Evolutionary conservation across 75 land plant genomes (phyloP), one percentile per base, ranked within the genome.

Genomic region (Sequoia sempervirens): DNA sequence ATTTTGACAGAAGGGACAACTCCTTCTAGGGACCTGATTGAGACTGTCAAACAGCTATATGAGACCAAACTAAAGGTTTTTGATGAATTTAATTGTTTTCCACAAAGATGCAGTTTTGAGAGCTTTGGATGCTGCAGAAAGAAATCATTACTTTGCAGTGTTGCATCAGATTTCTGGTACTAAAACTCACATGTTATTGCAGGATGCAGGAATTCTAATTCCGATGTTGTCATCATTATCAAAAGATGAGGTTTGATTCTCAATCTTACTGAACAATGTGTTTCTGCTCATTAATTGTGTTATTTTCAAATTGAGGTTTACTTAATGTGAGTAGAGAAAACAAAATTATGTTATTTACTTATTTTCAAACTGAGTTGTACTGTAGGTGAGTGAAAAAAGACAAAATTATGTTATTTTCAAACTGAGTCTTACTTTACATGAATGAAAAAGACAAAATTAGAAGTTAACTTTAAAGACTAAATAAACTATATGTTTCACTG

Each of bases 131-230:
- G 1, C 2, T 34, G 75, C 37, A 73, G 41, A 34, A 17, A 73
- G 40, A 73, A 15, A 34, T 34, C 75, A 70, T 36, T 15, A 73
- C 40, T 73, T 73, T 34, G 40, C 4, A 73, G 14, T 34, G 23
- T 75, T 75, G 20, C 14, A 38, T 34, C 41, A 18, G 10, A 40
- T 75, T 72, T 13, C 12, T 13, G 32, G 30, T 11, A 14, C 23
- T 78, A 36, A 54, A 78, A 54, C 15, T 53, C 32, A 68, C 68
- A 56, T 79, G 6, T 83, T 85, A 40, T 85, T 82, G 75, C 92
- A 97, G 99, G 99, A 97, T 91, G 95, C 95, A 45, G 82, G 90
- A 56, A 90, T 96, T 83, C 96, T 97, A 66, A 94, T 97, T 58
- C 99, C 99, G 84, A 85, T 97, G 86, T 86, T 97, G 41, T 94